Evolutionary conservation across 208 protist genomes (phyloP).

Genomic region (Naegleria lovaniensis): DNA sequence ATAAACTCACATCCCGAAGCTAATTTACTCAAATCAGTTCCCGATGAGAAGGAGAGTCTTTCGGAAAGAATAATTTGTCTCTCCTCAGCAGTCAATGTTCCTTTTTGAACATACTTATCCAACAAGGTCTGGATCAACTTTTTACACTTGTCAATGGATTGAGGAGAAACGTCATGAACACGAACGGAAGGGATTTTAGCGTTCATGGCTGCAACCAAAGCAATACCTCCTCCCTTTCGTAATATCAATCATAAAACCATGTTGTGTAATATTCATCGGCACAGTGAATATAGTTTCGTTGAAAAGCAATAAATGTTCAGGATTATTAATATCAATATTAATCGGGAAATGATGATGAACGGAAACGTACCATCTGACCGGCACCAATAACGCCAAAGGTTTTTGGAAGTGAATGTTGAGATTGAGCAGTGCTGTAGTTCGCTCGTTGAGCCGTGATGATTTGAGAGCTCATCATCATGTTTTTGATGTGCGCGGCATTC

Average conservation of each 20-base stretch:
- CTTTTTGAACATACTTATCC: conserved; percentile 43
- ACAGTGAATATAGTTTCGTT: too few species aligned
- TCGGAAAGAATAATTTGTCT: neutral
- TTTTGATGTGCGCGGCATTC: too few species aligned
- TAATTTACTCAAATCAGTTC: conserved; percentile 39
- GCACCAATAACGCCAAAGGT: conserved; percentile 49
- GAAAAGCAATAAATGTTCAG: too few species aligned
- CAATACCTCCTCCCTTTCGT: conserved; percentile 51
- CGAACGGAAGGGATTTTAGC: conserved; percentile 19
- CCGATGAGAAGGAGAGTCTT: conserved; percentile 36
- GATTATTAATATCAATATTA: too few species aligned
- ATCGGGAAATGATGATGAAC: too few species aligned
- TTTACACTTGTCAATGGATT: neutral
- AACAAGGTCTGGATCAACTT: conserved; percentile 23
- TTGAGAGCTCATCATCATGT: too few species aligned
- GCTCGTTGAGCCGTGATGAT: too few species aligned
- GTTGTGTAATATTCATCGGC: too few species aligned
- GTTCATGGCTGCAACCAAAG: conserved; percentile 38
- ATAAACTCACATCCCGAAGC: conserved; percentile 47
- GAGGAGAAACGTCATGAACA: neutral
- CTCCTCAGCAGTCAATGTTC: conserved; percentile 39
- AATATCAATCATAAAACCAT: too few species aligned
- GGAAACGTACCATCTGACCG: conserved; percentile 53
- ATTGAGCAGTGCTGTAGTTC: too few species aligned
- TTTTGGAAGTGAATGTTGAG: conserved; percentile 25